Base-by-base conservation (phyloP, 2,329 filamentous ascomycete genomes). In the Endothia cerciana region DNA sequence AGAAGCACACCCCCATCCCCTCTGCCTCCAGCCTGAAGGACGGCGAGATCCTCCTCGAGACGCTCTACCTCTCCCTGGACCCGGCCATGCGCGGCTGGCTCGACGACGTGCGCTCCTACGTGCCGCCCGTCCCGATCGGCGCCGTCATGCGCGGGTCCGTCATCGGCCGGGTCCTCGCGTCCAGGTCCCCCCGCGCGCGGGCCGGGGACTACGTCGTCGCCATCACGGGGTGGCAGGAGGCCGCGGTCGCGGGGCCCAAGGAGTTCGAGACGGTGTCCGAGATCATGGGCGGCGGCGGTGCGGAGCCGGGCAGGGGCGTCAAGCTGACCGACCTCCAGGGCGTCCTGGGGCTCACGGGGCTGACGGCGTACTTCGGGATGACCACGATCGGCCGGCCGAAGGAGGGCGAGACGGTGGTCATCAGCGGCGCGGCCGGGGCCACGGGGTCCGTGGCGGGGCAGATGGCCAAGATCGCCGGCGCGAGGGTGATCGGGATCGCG, bases 281-380 rank as follows among this genome's bases (percentile, higher is more conserved):
- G 28, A 63, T 68, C 36, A 58, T 63, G 57, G 57, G 57, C 1
- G 15, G 25, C 7, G 7, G 19, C 36, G 36, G 30, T 25, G 13
- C 58, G 70, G n/a, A 74, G 7, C 67, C 73, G 6, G 3, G 17
- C 5, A 36, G 68, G 4, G 73, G 74, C 13, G 73, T 69, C 36
- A 74, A 73, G 65, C 40, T 75, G 6, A 87, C 85, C 1, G 86
- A 89, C 72, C 79, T 82, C 2, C 76, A 86, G 69, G 82, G 83
- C 8, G 82, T 85, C 55, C 75, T 82, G 56, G 88, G 88, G 2
- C 79, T 85, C 76, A 89, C 88, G 0, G 88, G 87, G 0, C 70
- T 91, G 65, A 91, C 89, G 0, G 89, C 87, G 0, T 91, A 90
- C 71, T 90, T 90, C 68, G 88, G 88, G 8, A 84, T 90, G 73